Evolutionary conservation across 352 stramenopile species (phyloP).

Genomic region (Synura sp.): DNA sequence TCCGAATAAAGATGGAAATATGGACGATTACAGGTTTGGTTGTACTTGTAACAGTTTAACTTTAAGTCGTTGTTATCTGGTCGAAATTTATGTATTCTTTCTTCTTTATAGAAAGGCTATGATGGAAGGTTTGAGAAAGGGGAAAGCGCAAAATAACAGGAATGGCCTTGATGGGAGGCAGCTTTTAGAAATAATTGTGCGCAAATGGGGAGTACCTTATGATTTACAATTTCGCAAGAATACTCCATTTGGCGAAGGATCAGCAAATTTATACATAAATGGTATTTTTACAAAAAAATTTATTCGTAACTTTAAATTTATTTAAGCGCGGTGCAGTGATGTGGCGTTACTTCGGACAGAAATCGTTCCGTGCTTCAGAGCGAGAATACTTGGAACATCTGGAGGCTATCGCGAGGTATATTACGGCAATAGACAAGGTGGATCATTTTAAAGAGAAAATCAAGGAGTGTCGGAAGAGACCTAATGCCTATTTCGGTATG

Average conservation of each 20-base stretch:
- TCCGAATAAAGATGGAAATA: too few relatives aligned
- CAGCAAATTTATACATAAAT: not conserved
- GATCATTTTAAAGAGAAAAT: not conserved
- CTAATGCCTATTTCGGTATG: conserved; percentile 2
- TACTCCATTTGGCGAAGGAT: not conserved
- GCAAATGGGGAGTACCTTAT: not conserved
- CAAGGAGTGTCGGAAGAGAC: not conserved
- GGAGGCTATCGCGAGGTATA: not conserved
- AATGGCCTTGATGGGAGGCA: conserved; percentile 52
- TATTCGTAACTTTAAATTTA: too few relatives aligned
- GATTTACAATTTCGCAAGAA: not conserved
- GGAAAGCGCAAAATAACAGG: too few relatives aligned
- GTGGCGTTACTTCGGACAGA: conserved; percentile 1
- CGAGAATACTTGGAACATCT: not conserved
- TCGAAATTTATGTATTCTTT: too few relatives aligned
- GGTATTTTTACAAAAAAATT: too few relatives aligned
- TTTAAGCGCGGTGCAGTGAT: too few relatives aligned
- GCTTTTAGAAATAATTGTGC: conserved; percentile 12
- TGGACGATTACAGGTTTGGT: too few relatives aligned
- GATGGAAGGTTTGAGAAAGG: too few relatives aligned
- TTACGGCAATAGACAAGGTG: conserved; percentile 1
- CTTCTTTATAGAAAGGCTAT: too few relatives aligned
- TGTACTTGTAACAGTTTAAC: too few relatives aligned
- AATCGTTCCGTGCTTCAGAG: not conserved
- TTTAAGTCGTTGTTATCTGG: too few relatives aligned